Evolutionary conservation across 495 filamentous ascomycete species (phyloP), one percentile per base, ranked within the genome.

Genomic region (Terfezia claveryi): DNA sequence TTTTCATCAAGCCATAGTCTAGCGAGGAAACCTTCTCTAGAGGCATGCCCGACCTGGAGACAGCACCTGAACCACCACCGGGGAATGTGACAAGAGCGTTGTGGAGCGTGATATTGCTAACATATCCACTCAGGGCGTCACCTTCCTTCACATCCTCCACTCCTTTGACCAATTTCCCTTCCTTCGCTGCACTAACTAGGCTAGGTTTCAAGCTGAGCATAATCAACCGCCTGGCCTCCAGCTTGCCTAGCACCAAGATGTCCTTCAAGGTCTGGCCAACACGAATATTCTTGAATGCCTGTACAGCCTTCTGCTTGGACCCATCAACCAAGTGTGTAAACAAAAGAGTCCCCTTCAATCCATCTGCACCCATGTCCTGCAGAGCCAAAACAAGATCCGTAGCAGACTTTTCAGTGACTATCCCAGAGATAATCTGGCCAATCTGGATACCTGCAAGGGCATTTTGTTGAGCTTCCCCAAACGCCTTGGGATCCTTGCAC

Each of bases 401-500:
- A 51, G 78, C 77, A 3, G 83, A 81, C 69, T 94, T 94, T 63
- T 92, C 85, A 32, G 81, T 81, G 16, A 95, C 82, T 41, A 74
- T 82, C 49, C 81, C 91, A 51, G 75, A 73, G 12, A 93, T 81
- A 52, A 85, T 59, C 53, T 81, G 68, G 37, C 88, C 87, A 49
- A 79, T 68, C 32, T 78, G 73, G 14, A 94, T 70, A 37, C 77
- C 76, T 54, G 82, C 76, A 55, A 93, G 78, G 14, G 83, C 80
- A 51, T 75, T 73, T 62, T 85, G 79, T 61, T 89, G 85, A 41
- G 80, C 77, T 10, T 81, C 72, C 14, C 80, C 81, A 61, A 87
- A 87, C 0, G 75, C 73, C 14, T 77, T 77, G 3, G 85, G 83
- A 58, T 93, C 85, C 70, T 88, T 94, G 76, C 92, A 96, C 38